Percentiles rank a stretch among this genome's conserved stretches.
Evolutionary conservation across 441 rosid species (phyloP).

Genomic region (Gossypium schwendimanii): DNA sequence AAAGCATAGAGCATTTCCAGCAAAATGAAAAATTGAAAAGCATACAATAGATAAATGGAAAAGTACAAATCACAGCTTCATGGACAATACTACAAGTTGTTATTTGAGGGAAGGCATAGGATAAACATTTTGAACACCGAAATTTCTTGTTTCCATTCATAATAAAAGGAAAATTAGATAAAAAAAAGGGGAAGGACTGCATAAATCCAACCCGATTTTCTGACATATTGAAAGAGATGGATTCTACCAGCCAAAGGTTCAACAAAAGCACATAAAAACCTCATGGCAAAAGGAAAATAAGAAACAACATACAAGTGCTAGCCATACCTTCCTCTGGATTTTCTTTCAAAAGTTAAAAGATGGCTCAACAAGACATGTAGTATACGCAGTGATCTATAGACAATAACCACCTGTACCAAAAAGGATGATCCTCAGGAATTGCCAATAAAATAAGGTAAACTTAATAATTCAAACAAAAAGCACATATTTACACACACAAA

Average conservation of each 20-base stretch:
- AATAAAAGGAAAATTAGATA: neutral
- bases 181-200: neutral
- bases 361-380: conserved; percentile 61
- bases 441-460: conserved; percentile 10
- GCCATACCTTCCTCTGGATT: conserved; percentile 49
- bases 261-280: conserved; percentile 4
- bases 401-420: conserved; percentile 52
- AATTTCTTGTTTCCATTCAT: neutral
- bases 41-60: neutral
- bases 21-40: conserved; percentile 7
- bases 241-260: neutral
- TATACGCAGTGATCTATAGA: conserved; percentile 51
- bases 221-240: neutral
- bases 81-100: neutral
- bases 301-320: conserved; percentile 10
- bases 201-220: neutral
- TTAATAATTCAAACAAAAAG: neutral
- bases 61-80: neutral
- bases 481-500: neutral
- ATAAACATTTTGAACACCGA: neutral
- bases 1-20: neutral
- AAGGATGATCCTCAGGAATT: neutral
- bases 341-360: conserved; percentile 37
- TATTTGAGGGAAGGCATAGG: neutral
- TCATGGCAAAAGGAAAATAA: neutral